These are phyloP conservation scores for Neonectria coccinea DNA, from an alignment of 2,329 filamentous ascomycete species.

Conservation along the genomic window DNA sequence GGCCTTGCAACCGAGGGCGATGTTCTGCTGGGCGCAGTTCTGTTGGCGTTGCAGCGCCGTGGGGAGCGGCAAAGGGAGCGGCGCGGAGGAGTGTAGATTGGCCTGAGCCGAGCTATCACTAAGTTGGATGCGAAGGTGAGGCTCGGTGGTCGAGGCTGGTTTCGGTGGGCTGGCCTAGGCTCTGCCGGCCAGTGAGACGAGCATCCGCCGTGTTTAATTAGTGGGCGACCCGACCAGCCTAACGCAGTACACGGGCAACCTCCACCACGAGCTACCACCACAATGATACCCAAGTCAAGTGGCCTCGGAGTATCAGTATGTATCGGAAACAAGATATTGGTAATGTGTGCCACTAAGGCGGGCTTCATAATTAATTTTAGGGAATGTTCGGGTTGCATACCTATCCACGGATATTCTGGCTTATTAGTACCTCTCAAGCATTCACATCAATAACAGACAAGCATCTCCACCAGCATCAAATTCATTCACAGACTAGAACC, in stretches of 20 bases:
- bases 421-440: neutral
- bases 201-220: constrained; percentile 10
- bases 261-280: neutral
- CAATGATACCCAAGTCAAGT: constrained; percentile 8
- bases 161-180: constrained; percentile 25
- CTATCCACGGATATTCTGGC: neutral
- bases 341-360: neutral
- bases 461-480: neutral
- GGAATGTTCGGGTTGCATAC: neutral
- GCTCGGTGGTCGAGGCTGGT: constrained; percentile 28
- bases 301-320: neutral
- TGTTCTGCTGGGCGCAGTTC: neutral
- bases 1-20: constrained; percentile 1
- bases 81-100: constrained; percentile 24
- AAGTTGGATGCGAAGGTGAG: constrained; percentile 32
- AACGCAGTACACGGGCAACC: neutral
- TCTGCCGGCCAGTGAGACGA: constrained; percentile 19
- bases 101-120: constrained; percentile 25
- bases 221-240: constrained; percentile 13
- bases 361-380: neutral
- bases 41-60: constrained; percentile 10
- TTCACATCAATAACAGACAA: neutral
- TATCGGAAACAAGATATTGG: neutral
- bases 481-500: neutral
- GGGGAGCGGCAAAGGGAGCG: constrained; percentile 14